Evolutionary conservation across 495 filamentous ascomycete species (phyloP).

Genomic region (Thermothielavioides terrestris): DNA sequence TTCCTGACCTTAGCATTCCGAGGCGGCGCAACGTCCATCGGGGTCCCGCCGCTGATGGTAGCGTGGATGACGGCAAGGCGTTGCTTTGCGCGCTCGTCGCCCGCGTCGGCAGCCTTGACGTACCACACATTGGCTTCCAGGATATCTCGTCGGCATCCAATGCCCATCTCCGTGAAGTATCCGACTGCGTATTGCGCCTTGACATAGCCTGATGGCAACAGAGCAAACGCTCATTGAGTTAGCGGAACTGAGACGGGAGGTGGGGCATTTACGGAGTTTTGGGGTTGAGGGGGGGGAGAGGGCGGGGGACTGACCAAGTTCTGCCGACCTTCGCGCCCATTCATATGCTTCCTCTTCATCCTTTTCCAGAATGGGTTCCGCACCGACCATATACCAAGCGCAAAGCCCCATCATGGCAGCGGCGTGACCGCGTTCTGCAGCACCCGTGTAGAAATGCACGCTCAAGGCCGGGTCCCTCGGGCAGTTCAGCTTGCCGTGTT

Average conservation of each 20-base stretch:
- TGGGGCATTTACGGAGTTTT: no score
- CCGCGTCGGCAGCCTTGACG: constrained; percentile 87
- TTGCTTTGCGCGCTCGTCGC: constrained; percentile 80
- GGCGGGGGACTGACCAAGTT: constrained; percentile 55
- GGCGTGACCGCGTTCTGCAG: constrained; percentile 73
- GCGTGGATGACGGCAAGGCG: constrained; percentile 77
- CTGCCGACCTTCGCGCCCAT: constrained; percentile 83
- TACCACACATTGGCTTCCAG: constrained; percentile 98
- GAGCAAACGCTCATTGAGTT: constrained; percentile 7
- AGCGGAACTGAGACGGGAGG: no score
- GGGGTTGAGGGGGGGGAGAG: no score
- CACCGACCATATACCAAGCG: constrained; percentile 97
- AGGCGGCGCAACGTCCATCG: constrained; percentile 43
- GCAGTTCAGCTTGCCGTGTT: constrained; percentile 80
- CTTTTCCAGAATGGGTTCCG: constrained; percentile 84
- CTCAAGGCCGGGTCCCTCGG: constrained; percentile 86
- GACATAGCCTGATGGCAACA: constrained; percentile 59
- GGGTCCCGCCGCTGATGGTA: constrained; percentile 65
- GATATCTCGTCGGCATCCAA: constrained; percentile 85
- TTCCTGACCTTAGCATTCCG: constrained; percentile 46
- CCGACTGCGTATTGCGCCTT: constrained; percentile 95
- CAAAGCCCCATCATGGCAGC: constrained; percentile 98
- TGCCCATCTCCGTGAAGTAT: constrained; percentile 98
- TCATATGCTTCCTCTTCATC: constrained; percentile 95
- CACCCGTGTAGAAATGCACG: constrained; percentile 94